Evolutionary conservation across 2,329 filamentous ascomycete genomes (phyloP), one percentile per base, ranked within the genome.

Genomic region (Aaosphaeria arxii): DNA sequence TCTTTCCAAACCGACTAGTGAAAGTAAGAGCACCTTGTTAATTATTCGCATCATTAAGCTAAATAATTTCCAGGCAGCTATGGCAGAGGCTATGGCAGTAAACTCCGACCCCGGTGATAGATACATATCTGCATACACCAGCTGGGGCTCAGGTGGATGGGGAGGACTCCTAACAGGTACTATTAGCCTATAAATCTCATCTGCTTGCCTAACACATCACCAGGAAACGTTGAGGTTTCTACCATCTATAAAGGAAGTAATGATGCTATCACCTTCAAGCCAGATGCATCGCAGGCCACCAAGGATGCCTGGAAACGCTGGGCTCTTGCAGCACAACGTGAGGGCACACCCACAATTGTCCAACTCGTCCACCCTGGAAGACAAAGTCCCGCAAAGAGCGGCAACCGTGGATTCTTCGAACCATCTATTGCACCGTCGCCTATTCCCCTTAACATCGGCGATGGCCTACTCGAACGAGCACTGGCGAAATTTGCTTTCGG

Each of bases 361-460:
- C 83, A 87, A 59, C 69, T 87, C 48, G 77, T 74, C 44, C 84
- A 87, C 58, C 81, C 84, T 0, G 84, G 84, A 7, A 72, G 83
- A 0, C 82, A 85, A 61, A 72, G 71, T 7, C 62, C 67, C 5
- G 42, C 55, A 6, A 52, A 55, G 5, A 67, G 78, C n/a, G 74
- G 80, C 46, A 57, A 66, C 33, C 56, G 77, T 50, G 74, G 77
- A 0, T 67, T 62, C 40, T 58, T 58, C 42, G 50, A 50, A 4
- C 53, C 54, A 36, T 43, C 53, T 4, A 52, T 64, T 11, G 59
- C 57, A 5, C 59, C 81, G 13, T 75, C 72, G 5, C 75, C 79
- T 1, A 73, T 73, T 11, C 74, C 68, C 43, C 55, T 74, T 9
- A 43, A 49, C 1, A 45, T 64, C 6, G 61, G 62, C 4, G 46